Conservation (phyloP, 208 protist genomes). For the Leishmania guyanensis region DNA sequence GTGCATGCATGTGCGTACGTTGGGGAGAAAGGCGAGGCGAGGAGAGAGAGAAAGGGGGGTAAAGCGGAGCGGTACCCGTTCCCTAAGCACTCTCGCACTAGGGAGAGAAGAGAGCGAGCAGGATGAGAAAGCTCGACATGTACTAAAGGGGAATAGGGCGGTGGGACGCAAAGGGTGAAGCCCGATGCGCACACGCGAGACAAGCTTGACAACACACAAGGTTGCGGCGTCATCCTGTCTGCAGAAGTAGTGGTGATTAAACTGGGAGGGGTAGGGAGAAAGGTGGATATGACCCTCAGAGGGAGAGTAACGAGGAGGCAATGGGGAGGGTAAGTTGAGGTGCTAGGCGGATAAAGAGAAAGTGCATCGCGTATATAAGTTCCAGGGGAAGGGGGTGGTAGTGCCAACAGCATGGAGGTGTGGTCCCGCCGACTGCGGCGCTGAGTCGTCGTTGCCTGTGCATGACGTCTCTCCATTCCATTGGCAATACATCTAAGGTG, state of each 20-base stretch:
- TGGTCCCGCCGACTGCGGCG: not conserved
- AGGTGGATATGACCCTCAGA: not conserved
- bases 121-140: not conserved
- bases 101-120: not conserved
- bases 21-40: not conserved
- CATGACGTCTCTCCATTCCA: not conserved
- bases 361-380: not conserved
- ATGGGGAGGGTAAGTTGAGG: not conserved
- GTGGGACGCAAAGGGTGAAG: not conserved
- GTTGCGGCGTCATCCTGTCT: not conserved
- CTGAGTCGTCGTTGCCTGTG: not conserved
- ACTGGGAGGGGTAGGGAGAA: not conserved
- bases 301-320: not conserved
- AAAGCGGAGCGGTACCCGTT: not conserved
- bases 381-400: not conserved
- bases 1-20: not conserved
- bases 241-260: not conserved
- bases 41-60: not conserved
- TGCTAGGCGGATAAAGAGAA: not conserved
- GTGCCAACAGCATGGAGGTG: not conserved
- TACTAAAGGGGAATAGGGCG: not conserved
- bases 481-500: not conserved
- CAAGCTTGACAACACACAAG: not conserved
- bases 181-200: not conserved
- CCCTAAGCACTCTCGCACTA: not conserved